phyloP scores from a whole-genome alignment of 2,329 filamentous ascomycete genomes.

The Setomelanomma holmii region DNA sequence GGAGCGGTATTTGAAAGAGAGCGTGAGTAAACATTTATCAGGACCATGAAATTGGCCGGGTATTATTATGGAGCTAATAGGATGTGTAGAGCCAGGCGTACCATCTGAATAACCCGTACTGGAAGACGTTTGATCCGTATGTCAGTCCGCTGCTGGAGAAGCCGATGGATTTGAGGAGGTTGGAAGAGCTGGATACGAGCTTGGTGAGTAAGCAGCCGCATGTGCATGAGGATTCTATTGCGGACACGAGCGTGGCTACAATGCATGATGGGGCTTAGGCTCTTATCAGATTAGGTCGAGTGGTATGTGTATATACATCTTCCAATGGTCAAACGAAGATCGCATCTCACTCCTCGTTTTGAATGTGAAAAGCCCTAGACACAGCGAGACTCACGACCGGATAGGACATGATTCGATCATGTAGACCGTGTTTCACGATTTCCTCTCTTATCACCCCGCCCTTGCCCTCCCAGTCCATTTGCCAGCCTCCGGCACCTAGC shows the following conservation, averaged over 20 bases:
- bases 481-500: conserved; percentile 59
- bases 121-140: conserved; percentile 78
- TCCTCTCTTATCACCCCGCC: conserved; percentile 62
- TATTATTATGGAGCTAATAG: background rate
- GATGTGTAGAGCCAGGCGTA: conserved; percentile 44
- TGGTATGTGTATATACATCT: no score
- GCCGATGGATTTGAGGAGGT: conserved; percentile 72
- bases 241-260: conserved; percentile 19
- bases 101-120: conserved; percentile 69
- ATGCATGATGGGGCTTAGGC: conserved; percentile 27
- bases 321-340: no score
- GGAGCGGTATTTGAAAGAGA: conserved; percentile 73
- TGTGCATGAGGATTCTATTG: conserved; percentile 28
- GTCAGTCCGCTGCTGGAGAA: conserved; percentile 72
- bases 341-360: background rate
- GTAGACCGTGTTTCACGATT: conserved; percentile 63
- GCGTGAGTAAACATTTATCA: conserved; percentile 50
- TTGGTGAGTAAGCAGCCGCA: conserved; percentile 32
- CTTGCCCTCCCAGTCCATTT: conserved; percentile 56
- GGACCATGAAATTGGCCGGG: background rate
- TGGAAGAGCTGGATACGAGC: conserved; percentile 70
- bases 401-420: conserved; percentile 66
- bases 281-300: no score
- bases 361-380: conserved; percentile 54
- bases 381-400: conserved; percentile 62